These are phyloP conservation scores for Serpula lacrymans DNA, from an alignment of 768 basidiomycete species.

Conservation along the genomic window DNA sequence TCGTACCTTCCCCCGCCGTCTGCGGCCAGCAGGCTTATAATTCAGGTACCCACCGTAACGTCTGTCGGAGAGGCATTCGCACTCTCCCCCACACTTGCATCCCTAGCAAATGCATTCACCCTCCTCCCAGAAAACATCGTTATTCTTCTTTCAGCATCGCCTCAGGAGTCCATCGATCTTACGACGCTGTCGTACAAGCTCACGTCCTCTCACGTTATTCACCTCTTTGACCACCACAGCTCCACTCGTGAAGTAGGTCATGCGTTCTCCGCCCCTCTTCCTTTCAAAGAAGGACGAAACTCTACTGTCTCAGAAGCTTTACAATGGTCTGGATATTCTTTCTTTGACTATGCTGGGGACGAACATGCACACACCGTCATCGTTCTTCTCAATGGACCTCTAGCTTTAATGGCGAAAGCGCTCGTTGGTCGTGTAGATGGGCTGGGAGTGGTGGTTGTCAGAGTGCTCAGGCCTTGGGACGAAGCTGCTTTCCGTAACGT, in stretches of 20 bases:
- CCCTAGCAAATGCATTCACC: constrained; percentile 56
- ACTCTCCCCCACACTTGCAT: constrained; percentile 74
- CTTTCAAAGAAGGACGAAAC: constrained; percentile 25
- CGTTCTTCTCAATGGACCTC: constrained; percentile 71
- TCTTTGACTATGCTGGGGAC: constrained; percentile 76
- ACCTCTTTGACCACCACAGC: constrained; percentile 87
- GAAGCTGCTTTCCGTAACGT: constrained; percentile 55
- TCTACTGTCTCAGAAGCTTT: constrained; percentile 47
- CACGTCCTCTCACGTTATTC: constrained; percentile 67
- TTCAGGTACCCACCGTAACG: constrained; percentile 80
- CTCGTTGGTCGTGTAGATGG: constrained; percentile 41
- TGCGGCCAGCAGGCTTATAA: constrained; percentile 62
- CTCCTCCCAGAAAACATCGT: constrained; percentile 64
- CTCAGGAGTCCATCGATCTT: constrained; percentile 79
- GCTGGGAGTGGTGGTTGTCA: constrained; percentile 67
- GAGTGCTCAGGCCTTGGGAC: constrained; percentile 83
- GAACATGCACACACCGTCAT: constrained; percentile 58
- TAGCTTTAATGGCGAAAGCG: constrained; percentile 62
- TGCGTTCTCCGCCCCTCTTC: constrained; percentile 37
- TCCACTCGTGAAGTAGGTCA: constrained; percentile 74
- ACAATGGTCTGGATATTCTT: constrained; percentile 57
- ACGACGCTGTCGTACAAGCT: constrained; percentile 73
- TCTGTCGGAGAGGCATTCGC: constrained; percentile 61
- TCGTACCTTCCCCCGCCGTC: constrained; percentile 64
- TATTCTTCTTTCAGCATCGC: constrained; percentile 78